A percentile compares a stretch with the other conserved stretches of the same genome.
Conservation (phyloP, 2,329 filamentous ascomycete species). For the Phyllosticta capitalensis region DNA sequence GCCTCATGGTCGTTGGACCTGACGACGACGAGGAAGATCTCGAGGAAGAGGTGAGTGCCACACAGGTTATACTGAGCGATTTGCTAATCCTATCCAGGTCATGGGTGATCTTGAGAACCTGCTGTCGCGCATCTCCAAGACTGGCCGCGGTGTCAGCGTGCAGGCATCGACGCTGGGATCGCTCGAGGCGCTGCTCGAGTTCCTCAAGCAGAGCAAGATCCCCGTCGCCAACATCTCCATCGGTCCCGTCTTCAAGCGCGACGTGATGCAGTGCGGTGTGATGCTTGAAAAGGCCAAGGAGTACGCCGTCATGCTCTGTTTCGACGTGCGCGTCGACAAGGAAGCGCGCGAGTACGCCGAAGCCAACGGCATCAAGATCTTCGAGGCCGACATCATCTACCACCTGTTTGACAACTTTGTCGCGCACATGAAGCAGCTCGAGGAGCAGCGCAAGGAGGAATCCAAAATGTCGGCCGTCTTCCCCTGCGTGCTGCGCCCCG, state of each 20-base stretch:
- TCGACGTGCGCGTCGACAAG: conserved; percentile 99
- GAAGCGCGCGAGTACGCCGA: conserved; percentile 87
- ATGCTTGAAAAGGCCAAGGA: conserved; percentile 96
- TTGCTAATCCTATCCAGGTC: conserved; percentile 36
- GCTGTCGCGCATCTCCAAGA: conserved; percentile 83
- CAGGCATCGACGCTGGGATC: conserved; percentile 97
- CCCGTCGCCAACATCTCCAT: conserved; percentile 96
- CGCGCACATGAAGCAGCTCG: conserved; percentile 79
- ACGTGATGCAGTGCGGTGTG: conserved; percentile 85
- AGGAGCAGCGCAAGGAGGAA: conserved; percentile 91
- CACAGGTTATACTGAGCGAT: neutral
- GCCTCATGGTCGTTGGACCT: conserved; percentile 84
- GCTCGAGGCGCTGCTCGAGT: conserved; percentile 89
- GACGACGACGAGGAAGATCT: conserved; percentile 96
- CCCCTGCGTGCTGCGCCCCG: conserved; percentile 80
- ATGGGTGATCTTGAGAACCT: conserved; percentile 89
- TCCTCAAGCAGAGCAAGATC: conserved; percentile 92
- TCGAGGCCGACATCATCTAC: conserved; percentile 98
- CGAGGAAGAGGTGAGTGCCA: conserved; percentile 58
- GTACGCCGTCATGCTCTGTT: conserved; percentile 98
- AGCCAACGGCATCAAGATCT: conserved; percentile 92
- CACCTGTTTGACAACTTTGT: conserved; percentile 96
- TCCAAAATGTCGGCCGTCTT: conserved; percentile 93
- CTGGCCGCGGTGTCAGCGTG: conserved; percentile 88
- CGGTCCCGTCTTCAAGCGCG: conserved; percentile 93